A percentile compares a stretch with the other conserved stretches of the same genome.
Conservation (phyloP, 116 monocot species). For the Dioscorea cayenensis region DNA sequence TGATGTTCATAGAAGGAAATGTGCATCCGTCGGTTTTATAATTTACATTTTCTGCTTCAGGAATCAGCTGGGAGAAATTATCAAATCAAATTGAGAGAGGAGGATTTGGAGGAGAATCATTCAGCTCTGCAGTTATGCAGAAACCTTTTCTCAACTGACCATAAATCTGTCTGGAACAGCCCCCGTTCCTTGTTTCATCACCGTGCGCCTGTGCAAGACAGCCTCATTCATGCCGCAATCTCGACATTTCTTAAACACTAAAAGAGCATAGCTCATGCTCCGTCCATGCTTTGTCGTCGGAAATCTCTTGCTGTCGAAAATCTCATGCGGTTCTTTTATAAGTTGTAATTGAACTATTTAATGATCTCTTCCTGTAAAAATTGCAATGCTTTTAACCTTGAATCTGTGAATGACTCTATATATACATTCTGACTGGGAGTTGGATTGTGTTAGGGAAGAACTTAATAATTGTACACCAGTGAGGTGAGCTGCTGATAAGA, state of each 20-base stretch:
- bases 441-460: too few species aligned
- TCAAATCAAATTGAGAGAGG: slow-evolving; percentile 22
- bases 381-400: too few species aligned
- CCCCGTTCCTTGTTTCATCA: slow-evolving; percentile 38
- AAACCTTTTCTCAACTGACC: slow-evolving; percentile 39
- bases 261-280: not conserved
- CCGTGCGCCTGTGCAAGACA: slow-evolving; percentile 5
- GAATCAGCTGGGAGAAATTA: not conserved
- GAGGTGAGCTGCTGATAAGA: too few species aligned
- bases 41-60: too few species aligned
- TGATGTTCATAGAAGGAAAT: not conserved
- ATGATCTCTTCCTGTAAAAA: too few species aligned
- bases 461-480: too few species aligned
- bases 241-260: slow-evolving; percentile 38
- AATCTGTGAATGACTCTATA: too few species aligned
- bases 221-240: slow-evolving; percentile 47
- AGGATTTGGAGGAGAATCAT: slow-evolving; percentile 50
- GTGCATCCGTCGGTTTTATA: not conserved
- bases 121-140: slow-evolving; percentile 45
- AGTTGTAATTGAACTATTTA: too few species aligned
- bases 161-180: slow-evolving; percentile 42
- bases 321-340: too few species aligned
- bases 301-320: too few species aligned
- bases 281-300: too few species aligned
- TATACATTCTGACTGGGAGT: too few species aligned